Percentiles rank a stretch among this genome's conserved stretches.
These are phyloP conservation scores for Nicotiana undulata DNA, from an alignment of 257 asterid genomes.

Conservation along the genomic window DNA sequence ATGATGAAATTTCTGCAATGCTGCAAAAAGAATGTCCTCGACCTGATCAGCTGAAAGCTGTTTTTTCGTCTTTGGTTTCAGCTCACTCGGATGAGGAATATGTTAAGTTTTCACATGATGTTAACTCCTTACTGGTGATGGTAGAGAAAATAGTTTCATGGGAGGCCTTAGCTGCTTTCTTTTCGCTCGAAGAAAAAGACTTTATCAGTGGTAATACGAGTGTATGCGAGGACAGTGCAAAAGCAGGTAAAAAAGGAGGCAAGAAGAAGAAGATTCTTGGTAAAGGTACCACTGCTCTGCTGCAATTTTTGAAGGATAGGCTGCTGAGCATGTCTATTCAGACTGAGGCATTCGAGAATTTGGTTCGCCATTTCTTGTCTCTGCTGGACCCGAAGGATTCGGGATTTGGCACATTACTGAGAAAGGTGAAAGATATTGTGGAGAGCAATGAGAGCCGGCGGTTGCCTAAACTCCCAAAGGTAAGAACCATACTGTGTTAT, in stretches of 20 bases:
- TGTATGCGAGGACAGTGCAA: constrained; percentile 15
- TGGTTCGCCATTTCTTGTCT: constrained; percentile 24
- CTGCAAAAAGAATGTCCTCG: constrained; percentile 18
- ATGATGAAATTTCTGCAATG: constrained; percentile 24
- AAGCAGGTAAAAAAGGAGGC: constrained; percentile 30
- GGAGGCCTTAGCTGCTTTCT: constrained; percentile 70
- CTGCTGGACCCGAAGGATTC: constrained; percentile 45
- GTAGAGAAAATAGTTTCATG: constrained; percentile 57
- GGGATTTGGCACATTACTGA: constrained; percentile 37
- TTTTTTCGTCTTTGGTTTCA: constrained; percentile 20
- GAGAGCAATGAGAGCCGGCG: constrained; percentile 89
- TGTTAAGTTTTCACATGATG: constrained; percentile 33
- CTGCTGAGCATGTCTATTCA: constrained; percentile 23
- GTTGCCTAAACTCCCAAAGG: constrained; percentile 85
- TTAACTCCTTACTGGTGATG: constrained; percentile 34
- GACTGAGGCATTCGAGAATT: constrained; percentile 25
- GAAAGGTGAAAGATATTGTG: constrained; percentile 76
- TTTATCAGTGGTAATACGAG: constrained; percentile 19
- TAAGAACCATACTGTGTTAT: constrained; percentile 16
- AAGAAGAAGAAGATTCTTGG: constrained; percentile 79
- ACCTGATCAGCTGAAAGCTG: constrained; percentile 25
- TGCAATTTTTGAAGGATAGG: constrained; percentile 66
- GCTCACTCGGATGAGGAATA: constrained; percentile 38
- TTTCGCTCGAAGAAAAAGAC: constrained; percentile 53
- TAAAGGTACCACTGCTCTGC: constrained; percentile 56